Conservation (phyloP, 345 rosid genomes). For the Eucalyptus cloeziana region DNA sequence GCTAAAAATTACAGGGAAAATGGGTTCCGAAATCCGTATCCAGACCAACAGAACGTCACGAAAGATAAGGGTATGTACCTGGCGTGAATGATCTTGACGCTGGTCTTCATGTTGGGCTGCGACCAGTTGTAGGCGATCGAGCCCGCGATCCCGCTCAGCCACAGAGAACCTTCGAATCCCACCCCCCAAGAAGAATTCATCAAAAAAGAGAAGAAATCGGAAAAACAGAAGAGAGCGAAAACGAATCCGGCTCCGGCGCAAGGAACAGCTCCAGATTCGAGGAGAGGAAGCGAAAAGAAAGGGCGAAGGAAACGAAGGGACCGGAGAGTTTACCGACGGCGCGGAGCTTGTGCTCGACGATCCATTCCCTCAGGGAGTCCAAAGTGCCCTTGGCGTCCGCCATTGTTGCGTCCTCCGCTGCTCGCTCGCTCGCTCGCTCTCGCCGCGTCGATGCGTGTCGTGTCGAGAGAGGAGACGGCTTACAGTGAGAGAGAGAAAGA, state of each 20-base stretch:
- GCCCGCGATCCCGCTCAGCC: constrained; percentile 86
- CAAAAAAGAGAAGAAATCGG: not conserved
- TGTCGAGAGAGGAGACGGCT: not conserved
- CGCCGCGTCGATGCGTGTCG: not conserved
- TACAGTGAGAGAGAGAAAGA: too few relatives aligned
- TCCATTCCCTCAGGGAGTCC: not conserved
- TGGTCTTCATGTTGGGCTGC: constrained; percentile 86
- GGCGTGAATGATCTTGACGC: constrained; percentile 92
- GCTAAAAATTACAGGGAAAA: not conserved
- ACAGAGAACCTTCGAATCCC: constrained; percentile 42
- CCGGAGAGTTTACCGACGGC: constrained; percentile 52
- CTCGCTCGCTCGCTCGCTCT: not conserved
- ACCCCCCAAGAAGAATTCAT: not conserved
- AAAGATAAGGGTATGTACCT: constrained; percentile 21
- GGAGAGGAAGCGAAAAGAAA: not conserved
- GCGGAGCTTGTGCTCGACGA: constrained; percentile 74
- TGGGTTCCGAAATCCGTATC: not conserved
- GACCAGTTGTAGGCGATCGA: constrained; percentile 96
- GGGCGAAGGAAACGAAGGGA: not conserved
- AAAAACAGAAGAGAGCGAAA: not conserved
- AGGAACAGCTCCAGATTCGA: not conserved
- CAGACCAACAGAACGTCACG: not conserved
- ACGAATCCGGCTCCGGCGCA: not conserved
- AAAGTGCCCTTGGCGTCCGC: not conserved
- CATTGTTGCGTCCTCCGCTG: not conserved